phyloP scores from a whole-genome alignment of 2,329 filamentous ascomycete genomes.

The Sporothrix dimorphospora region DNA sequence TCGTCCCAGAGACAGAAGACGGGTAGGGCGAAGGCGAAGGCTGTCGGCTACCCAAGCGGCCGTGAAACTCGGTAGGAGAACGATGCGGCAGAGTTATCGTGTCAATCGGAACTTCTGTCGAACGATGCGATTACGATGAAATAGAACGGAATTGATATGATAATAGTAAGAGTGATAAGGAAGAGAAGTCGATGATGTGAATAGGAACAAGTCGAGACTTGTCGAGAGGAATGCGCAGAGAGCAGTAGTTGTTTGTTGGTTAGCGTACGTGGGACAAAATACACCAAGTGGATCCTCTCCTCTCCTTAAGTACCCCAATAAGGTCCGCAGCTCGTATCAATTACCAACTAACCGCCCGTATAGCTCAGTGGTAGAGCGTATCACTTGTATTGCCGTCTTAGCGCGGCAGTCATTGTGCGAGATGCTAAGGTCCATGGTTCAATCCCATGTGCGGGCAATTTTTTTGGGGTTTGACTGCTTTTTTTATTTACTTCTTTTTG shows the following conservation, averaged over 20 bases:
- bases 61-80: slow-evolving; percentile 10
- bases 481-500: not conserved
- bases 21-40: not conserved
- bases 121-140: too few species aligned
- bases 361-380: slow-evolving; percentile 35
- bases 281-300: not conserved
- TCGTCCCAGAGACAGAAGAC: not conserved
- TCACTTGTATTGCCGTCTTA: slow-evolving; percentile 33
- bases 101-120: not conserved
- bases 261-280: not conserved
- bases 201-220: too few species aligned
- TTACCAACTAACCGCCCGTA: slow-evolving; percentile 29
- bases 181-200: too few species aligned
- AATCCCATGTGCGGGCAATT: slow-evolving; percentile 34
- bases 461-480: slow-evolving; percentile 8
- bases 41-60: not conserved
- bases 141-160: too few species aligned
- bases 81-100: too few species aligned
- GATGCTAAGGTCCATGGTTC: slow-evolving; percentile 33
- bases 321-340: not conserved
- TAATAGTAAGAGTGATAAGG: too few species aligned
- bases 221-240: too few species aligned
- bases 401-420: slow-evolving; percentile 34
- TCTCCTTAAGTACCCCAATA: not conserved
- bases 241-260: too few species aligned